Base-by-base conservation (phyloP, 352 stramenopile species). In the Phytopythium chamaehyphon region DNA sequence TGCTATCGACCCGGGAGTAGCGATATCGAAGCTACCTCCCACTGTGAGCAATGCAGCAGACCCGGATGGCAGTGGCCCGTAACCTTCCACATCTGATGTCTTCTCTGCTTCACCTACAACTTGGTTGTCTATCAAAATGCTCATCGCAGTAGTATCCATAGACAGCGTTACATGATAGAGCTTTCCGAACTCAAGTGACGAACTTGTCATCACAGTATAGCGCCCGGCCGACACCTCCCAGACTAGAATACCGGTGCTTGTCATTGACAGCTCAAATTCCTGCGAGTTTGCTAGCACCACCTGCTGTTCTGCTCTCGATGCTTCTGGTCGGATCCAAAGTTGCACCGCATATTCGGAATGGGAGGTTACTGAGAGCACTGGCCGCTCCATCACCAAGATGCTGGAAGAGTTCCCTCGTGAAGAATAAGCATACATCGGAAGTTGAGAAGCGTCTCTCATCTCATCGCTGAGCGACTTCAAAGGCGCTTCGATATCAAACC, bases 161-260 rank as follows among this genome's bases (percentile, higher is more conserved):
- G 69, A 58, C 14, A 92, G 61, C 18, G 72, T 81, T 8, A 93
- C 57, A 40, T 92, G 82, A 36, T 73, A 69, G 39, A 90, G 88
- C 15, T 62, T 53, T n/a, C 69, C 71, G 36, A 73, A 73, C 18
- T 63, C 57, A 15, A 88, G 54, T 45, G 62, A 50, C 15, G 57
- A 63, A 31, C 64, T 36, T 26, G 70, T 73, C n/a, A 61, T 70
- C 31, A 86, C 31, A 14, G 47, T 64, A 38, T 69, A 74, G 0
- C 57, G 62, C 16, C 66, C 72, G 22, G 61, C 64, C 42, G 54
- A 74, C 31, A 87, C 59, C 24, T 74, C 49, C 76, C 76, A 90
- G 22, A 78, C 55, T 12, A 93, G 57, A 47, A 77, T 44, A 5
- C 73, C 66, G 2, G 59, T 52, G 12, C 54, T 57, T 1, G 57